Evolutionary conservation across 805 yeast genomes (phyloP).

Genomic region (Novakomyces olei): DNA sequence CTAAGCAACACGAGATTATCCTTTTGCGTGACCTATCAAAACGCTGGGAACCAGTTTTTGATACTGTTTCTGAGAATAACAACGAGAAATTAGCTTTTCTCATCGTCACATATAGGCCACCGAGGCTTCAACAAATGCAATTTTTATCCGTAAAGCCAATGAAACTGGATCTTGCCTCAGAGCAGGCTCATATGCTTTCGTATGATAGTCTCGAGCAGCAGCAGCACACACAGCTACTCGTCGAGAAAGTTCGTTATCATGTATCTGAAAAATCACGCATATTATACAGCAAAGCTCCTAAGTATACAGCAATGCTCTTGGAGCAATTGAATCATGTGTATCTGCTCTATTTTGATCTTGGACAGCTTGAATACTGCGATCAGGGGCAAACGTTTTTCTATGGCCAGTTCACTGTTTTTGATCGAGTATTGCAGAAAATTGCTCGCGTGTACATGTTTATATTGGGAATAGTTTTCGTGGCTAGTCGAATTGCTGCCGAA

Average conservation of each 20-base stretch:
- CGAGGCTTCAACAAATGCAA: conserved; percentile 47
- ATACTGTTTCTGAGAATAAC: too few relatives aligned
- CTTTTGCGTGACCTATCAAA: too few relatives aligned
- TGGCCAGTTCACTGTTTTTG: conserved; percentile 3
- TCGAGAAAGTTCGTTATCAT: conserved; percentile 11
- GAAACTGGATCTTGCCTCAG: conserved; percentile 28
- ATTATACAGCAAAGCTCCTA: conserved; percentile 8
- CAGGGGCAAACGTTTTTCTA: conserved; percentile 4
- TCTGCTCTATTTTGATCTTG: neutral
- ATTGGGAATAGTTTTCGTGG: conserved; percentile 10
- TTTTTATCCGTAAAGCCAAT: conserved; percentile 60
- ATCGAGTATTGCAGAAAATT: conserved; percentile 3
- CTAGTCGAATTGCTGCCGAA: conserved; percentile 15
- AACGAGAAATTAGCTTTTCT: too few relatives aligned
- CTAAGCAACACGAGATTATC: too few relatives aligned
- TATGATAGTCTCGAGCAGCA: conserved; percentile 12
- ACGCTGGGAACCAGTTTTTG: too few relatives aligned
- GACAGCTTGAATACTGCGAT: conserved; percentile 8
- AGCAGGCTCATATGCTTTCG: conserved; percentile 10
- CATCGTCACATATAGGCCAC: too few relatives aligned
- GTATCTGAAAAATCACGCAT: conserved; percentile 11
- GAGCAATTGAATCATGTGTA: conserved; percentile 5
- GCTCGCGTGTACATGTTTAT: conserved; percentile 6
- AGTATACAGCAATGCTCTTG: conserved; percentile 4
- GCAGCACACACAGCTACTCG: conserved; percentile 7